Conservation (phyloP, 1,284 basidiomycete genomes). For the Irpex sp. region DNA sequence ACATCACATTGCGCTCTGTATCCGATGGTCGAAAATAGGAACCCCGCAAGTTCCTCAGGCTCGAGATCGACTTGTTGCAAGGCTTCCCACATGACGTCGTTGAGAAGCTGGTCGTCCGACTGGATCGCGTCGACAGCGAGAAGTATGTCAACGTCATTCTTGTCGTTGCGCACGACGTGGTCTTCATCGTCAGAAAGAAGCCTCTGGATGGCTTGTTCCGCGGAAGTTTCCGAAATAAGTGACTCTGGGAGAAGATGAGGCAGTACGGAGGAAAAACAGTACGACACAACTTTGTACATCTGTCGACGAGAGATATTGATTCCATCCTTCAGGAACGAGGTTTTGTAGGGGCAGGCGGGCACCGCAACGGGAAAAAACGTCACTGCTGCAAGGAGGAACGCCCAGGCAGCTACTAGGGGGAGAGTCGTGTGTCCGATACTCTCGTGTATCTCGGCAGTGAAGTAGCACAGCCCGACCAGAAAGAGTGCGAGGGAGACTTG, state of each 20-base stretch:
- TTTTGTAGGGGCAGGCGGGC: constrained; percentile 2
- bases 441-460: neutral
- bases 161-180: neutral
- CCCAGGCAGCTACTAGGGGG: neutral
- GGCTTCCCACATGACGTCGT: neutral
- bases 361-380: neutral
- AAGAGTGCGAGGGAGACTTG: constrained; percentile 1
- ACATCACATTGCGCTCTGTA: neutral
- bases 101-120: neutral
- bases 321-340: neutral
- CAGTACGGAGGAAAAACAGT: neutral
- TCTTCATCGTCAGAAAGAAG: neutral
- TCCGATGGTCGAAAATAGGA: neutral
- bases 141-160: neutral
- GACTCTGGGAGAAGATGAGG: neutral
- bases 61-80: neutral
- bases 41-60: neutral
- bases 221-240: neutral
- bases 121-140: neutral
- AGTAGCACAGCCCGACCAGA: constrained; percentile 1
- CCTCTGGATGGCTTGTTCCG: neutral
- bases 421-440: neutral
- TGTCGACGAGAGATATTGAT: neutral
- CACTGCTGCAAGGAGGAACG: neutral
- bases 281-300: neutral